These are phyloP conservation scores for Saccharomyces jurei DNA, from an alignment of 805 yeast genomes.

Conservation along the genomic window DNA sequence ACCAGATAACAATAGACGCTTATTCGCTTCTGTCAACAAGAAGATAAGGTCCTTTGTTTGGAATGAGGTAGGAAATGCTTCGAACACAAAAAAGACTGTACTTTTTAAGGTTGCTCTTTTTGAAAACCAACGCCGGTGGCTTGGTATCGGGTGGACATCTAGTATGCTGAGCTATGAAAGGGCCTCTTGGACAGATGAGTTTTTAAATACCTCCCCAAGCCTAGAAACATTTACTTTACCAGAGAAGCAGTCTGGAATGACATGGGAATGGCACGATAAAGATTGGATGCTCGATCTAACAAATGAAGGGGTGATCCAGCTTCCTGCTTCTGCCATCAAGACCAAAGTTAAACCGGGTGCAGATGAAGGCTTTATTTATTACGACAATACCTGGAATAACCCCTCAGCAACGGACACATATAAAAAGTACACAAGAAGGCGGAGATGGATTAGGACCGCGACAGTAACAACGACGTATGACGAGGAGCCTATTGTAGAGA, in stretches of 20 bases:
- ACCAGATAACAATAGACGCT: constrained; percentile 34
- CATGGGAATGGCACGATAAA: constrained; percentile 93
- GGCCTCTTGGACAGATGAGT: constrained; percentile 96
- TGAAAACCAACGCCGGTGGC: constrained; percentile 95
- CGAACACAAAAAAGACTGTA: constrained; percentile 42
- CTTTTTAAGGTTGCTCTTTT: constrained; percentile 85
- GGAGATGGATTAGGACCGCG: constrained; percentile 95
- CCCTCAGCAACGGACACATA: constrained; percentile 84
- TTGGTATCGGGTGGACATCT: constrained; percentile 96
- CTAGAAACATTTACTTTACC: constrained; percentile 78
- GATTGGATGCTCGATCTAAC: constrained; percentile 87
- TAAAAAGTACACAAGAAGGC: constrained; percentile 84
- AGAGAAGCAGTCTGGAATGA: constrained; percentile 61
- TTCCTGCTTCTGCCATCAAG: constrained; percentile 50
- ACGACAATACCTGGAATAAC: constrained; percentile 89
- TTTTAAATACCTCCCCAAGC: constrained; percentile 73
- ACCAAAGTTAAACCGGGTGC: constrained; percentile 57
- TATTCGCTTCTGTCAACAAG: constrained; percentile 36
- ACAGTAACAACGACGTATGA: constrained; percentile 45
- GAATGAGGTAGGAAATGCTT: constrained; percentile 17
- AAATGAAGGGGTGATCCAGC: constrained; percentile 75
- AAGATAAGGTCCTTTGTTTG: constrained; percentile 27
- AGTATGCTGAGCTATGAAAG: constrained; percentile 87
- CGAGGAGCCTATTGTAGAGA: not conserved
- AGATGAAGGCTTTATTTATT: constrained; percentile 83